Evolutionary conservation across 257 asterid species (phyloP).

Genomic region (Linaria vulgaris): DNA sequence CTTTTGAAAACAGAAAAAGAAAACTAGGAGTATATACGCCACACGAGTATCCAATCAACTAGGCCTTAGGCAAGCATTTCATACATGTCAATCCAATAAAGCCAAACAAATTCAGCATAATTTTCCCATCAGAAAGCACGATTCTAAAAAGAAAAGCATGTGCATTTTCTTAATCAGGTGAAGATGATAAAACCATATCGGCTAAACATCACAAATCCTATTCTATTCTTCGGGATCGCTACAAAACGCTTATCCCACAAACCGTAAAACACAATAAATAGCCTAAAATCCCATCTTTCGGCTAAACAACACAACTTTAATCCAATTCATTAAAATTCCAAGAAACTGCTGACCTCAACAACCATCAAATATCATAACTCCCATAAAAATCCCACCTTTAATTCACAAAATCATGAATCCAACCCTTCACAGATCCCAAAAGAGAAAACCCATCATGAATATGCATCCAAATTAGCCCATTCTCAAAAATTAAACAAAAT

Average conservation of each 20-base stretch:
- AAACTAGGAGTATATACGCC: neutral
- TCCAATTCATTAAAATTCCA: neutral
- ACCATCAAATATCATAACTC: neutral
- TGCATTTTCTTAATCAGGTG: neutral
- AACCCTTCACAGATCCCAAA: neutral
- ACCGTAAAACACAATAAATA: no score
- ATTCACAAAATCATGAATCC: no score
- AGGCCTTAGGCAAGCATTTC: neutral
- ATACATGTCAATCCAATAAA: neutral
- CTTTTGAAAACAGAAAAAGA: no score
- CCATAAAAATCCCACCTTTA: neutral
- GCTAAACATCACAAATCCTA: no score
- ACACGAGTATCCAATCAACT: neutral
- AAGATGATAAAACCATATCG: neutral
- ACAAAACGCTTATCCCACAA: no score
- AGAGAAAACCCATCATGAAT: neutral
- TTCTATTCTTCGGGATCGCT: no score
- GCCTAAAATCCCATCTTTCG: no score
- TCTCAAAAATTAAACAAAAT: neutral
- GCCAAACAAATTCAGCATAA: neutral
- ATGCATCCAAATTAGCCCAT: constrained; percentile 1
- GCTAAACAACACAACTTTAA: neutral
- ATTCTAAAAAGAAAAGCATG: neutral
- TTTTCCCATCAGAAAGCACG: neutral
- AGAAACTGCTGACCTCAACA: neutral